Percentiles rank a stretch among this genome's conserved stretches.
Conservation (phyloP, 176 grass and related monocot species). For the Zoysia japonica region DNA sequence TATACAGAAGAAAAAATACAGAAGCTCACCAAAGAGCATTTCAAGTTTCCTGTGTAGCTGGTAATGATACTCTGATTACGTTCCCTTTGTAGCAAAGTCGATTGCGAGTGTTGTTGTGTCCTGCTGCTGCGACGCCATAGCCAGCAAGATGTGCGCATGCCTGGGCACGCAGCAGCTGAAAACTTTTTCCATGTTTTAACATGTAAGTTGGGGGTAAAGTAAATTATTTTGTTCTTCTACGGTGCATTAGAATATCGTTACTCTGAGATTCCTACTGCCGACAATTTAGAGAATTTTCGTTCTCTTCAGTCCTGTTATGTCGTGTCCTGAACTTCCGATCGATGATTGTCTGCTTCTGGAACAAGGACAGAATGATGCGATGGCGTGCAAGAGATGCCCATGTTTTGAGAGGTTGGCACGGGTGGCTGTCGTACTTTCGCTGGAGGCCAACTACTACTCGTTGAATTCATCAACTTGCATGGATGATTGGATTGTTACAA, state of each 20-base stretch:
- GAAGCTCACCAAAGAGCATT: conserved; percentile 19
- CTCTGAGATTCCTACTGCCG: too few species aligned
- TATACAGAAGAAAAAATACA: conserved; percentile 25
- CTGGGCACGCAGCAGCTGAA: conserved; percentile 32
- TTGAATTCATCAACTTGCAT: conserved; percentile 29
- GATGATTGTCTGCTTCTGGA: conserved; percentile 10
- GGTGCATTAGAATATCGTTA: not conserved
- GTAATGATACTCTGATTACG: conserved; percentile 28
- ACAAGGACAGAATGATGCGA: conserved; percentile 8
- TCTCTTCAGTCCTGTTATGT: conserved; percentile 12
- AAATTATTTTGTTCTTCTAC: conserved; percentile 47
- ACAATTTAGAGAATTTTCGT: not conserved
- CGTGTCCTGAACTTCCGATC: not conserved
- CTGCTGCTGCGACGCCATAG: conserved; percentile 27
- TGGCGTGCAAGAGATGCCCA: conserved; percentile 22
- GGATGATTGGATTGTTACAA: not conserved
- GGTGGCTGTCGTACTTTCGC: not conserved
- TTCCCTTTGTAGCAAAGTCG: conserved; percentile 45
- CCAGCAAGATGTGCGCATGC: conserved; percentile 8
- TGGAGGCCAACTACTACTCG: not conserved
- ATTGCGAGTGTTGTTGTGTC: conserved; percentile 29
- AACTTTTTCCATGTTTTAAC: conserved; percentile 36
- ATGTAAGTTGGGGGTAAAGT: conserved; percentile 45
- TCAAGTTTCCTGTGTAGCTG: conserved; percentile 32
- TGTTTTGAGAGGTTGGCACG: not conserved